Conservation (phyloP, 306 rosid species). For the Fagus sylvatica region DNA sequence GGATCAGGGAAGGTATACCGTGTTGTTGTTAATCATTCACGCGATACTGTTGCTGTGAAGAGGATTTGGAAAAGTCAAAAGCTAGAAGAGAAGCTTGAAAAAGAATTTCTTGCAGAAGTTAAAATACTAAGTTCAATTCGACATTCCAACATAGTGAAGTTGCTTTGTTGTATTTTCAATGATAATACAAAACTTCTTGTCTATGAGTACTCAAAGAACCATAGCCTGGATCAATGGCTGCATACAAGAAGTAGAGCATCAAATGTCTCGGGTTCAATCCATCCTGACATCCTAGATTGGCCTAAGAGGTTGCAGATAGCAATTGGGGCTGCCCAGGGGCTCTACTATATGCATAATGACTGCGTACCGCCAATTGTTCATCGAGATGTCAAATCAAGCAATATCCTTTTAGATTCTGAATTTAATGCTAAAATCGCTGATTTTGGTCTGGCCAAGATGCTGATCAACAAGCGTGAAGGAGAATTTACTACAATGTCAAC, state of each 20-base stretch:
- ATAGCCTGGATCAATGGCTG: slow-evolving; percentile 76
- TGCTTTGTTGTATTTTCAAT: slow-evolving; percentile 61
- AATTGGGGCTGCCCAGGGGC: slow-evolving; percentile 70
- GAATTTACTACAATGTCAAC: slow-evolving; percentile 73
- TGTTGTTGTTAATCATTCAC: slow-evolving; percentile 27
- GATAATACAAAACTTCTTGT: slow-evolving; percentile 69
- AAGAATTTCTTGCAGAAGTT: slow-evolving; percentile 71
- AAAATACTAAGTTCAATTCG: slow-evolving; percentile 64
- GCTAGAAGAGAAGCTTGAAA: slow-evolving; percentile 61
- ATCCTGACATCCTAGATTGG: slow-evolving; percentile 48
- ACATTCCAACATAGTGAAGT: slow-evolving; percentile 77
- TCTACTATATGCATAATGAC: slow-evolving; percentile 84
- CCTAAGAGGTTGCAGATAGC: slow-evolving; percentile 70
- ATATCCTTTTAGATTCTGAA: slow-evolving; percentile 68
- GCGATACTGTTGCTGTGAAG: slow-evolving; percentile 63
- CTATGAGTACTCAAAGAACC: slow-evolving; percentile 63
- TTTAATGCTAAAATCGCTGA: slow-evolving; percentile 84
- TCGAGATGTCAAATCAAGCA: slow-evolving; percentile 77
- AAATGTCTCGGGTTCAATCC: slow-evolving; percentile 24
- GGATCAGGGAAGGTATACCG: slow-evolving; percentile 85
- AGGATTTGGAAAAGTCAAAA: slow-evolving; percentile 53
- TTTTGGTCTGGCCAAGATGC: slow-evolving; percentile 77
- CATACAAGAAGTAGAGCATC: slow-evolving; percentile 37
- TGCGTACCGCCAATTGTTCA: slow-evolving; percentile 68
- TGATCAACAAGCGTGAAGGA: slow-evolving; percentile 45